Evolutionary conservation across 176 grass and related monocot species (phyloP).

Genomic region (Juncus effusus): DNA sequence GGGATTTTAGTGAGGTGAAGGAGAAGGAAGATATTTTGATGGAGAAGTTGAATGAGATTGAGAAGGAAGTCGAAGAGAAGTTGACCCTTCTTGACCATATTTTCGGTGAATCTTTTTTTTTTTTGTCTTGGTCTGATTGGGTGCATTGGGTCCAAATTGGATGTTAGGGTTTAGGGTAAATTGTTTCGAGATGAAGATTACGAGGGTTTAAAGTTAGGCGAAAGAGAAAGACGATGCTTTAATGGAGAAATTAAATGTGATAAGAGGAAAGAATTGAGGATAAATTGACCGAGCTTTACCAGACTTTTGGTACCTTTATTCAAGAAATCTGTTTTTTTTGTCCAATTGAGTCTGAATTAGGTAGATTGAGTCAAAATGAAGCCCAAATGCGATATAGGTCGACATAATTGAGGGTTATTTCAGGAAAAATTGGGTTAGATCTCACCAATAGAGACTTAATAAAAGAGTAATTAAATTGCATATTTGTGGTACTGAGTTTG

Average conservation of each 20-base stretch:
- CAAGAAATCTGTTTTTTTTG: neutral
- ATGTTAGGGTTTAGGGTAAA: too few relatives aligned
- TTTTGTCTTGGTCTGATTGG: too few relatives aligned
- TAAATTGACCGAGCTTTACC: neutral
- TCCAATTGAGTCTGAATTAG: neutral
- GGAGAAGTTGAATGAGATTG: slow-evolving; percentile 71
- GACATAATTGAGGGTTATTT: neutral
- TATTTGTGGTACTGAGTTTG: neutral
- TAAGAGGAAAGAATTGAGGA: neutral
- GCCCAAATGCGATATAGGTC: too few relatives aligned
- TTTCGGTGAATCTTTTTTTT: slow-evolving; percentile 38
- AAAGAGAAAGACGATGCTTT: neutral
- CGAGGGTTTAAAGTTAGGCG: neutral
- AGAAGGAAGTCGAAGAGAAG: slow-evolving; percentile 74
- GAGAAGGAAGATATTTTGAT: slow-evolving; percentile 65
- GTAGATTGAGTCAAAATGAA: neutral
- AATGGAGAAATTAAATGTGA: slow-evolving; percentile 5
- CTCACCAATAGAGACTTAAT: neutral
- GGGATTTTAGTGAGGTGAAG: slow-evolving; percentile 67
- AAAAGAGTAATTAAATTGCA: slow-evolving; percentile 1
- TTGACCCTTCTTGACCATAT: slow-evolving; percentile 67
- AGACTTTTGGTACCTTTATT: neutral
- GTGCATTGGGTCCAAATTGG: too few relatives aligned
- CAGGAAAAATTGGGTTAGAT: neutral
- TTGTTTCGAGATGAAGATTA: slow-evolving; percentile 13